phyloP scores from a whole-genome alignment of 768 basidiomycete species.

The Termitomyces bulborhizus region DNA sequence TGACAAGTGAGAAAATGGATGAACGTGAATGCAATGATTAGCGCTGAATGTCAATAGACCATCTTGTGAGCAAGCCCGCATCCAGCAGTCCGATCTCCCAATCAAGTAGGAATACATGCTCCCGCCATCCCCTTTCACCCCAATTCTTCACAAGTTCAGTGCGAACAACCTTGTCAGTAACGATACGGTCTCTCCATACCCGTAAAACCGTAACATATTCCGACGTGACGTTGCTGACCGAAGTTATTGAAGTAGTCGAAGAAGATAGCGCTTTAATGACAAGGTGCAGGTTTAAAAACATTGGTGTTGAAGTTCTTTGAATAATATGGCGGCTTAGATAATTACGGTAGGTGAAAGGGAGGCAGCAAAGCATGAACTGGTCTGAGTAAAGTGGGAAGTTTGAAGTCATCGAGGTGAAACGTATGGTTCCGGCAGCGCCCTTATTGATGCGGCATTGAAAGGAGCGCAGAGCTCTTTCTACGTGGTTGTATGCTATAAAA shows the following conservation, averaged over 20 bases:
- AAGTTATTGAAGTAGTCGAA: slow-evolving; percentile 23
- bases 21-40: slow-evolving; percentile 1
- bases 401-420: slow-evolving; percentile 32
- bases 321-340: slow-evolving; percentile 9
- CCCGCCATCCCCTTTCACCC: slow-evolving; percentile 35
- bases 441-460: slow-evolving; percentile 17
- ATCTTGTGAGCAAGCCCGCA: slow-evolving; percentile 38
- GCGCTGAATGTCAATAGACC: slow-evolving; percentile 33
- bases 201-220: slow-evolving; percentile 23
- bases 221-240: slow-evolving; percentile 33
- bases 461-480: slow-evolving; percentile 17
- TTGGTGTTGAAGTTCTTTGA: slow-evolving; percentile 28
- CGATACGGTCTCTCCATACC: slow-evolving; percentile 19
- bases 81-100: slow-evolving; percentile 50
- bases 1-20: neutral
- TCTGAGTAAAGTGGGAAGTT: slow-evolving; percentile 26
- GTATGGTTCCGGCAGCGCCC: slow-evolving; percentile 16
- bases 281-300: slow-evolving; percentile 29
- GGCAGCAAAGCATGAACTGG: slow-evolving; percentile 32
- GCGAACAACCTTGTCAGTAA: slow-evolving; percentile 21
- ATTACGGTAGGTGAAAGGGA: slow-evolving; percentile 35
- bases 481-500: slow-evolving; percentile 16
- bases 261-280: slow-evolving; percentile 30
- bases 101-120: slow-evolving; percentile 36
- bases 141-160: slow-evolving; percentile 22